Evolutionary conservation across 352 stramenopile species (phyloP).

Genomic region (Globisporangium mamillatum): DNA sequence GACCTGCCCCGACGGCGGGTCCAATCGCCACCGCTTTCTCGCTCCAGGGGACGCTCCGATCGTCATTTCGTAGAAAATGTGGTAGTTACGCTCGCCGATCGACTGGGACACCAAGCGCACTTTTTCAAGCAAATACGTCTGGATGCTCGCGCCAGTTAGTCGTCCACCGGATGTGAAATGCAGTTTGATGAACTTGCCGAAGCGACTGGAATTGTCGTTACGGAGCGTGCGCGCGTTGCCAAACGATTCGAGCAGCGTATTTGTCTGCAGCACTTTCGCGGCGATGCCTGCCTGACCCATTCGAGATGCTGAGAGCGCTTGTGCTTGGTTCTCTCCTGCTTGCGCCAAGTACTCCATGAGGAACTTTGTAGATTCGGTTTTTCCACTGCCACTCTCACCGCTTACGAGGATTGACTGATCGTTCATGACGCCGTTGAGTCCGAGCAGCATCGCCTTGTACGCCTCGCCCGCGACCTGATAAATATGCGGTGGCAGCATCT

Average conservation of each 20-base stretch:
- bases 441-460: constrained; percentile 78
- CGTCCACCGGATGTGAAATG: constrained; percentile 74
- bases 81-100: constrained; percentile 81
- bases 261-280: constrained; percentile 90
- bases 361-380: constrained; percentile 90
- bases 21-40: constrained; percentile 59
- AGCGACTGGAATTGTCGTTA: constrained; percentile 91
- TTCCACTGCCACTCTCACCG: constrained; percentile 83
- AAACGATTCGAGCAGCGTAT: constrained; percentile 89
- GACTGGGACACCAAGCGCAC: constrained; percentile 85
- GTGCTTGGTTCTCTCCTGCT: constrained; percentile 71
- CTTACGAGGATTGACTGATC: constrained; percentile 87
- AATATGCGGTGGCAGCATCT: constrained; percentile 68
- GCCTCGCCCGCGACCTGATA: constrained; percentile 82
- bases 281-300: constrained; percentile 47
- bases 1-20: constrained; percentile 36
- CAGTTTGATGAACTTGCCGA: constrained; percentile 92
- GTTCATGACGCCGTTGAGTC: constrained; percentile 48
- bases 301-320: constrained; percentile 30
- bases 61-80: constrained; percentile 87
- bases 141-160: constrained; percentile 83
- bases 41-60: constrained; percentile 47
- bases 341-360: constrained; percentile 86
- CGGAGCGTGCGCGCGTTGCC: constrained; percentile 85
- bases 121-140: constrained; percentile 95